These are phyloP conservation scores for Cladorrhinum samala DNA, from an alignment of 495 filamentous ascomycete species.

Conservation along the genomic window DNA sequence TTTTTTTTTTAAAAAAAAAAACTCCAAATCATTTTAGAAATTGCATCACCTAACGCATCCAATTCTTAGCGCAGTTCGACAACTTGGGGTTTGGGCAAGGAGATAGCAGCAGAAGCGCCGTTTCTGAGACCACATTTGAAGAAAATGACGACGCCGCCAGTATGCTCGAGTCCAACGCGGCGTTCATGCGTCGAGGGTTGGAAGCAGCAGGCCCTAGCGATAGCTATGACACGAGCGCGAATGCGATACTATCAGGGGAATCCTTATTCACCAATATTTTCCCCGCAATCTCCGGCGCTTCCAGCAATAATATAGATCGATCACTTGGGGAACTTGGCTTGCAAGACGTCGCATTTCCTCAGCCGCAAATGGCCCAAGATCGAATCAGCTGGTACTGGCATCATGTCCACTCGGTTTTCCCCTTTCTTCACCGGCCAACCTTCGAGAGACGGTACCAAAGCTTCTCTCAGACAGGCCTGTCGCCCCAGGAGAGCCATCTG, in stretches of 20 bases:
- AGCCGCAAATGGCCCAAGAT: conserved; percentile 27
- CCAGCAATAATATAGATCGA: neutral
- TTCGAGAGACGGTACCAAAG: conserved; percentile 26
- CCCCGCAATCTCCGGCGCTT: conserved; percentile 7
- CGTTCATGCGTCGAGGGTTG: conserved; percentile 3
- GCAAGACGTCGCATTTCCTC: conserved; percentile 25
- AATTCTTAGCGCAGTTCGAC: neutral
- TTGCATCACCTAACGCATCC: too few relatives aligned
- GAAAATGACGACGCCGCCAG: neutral
- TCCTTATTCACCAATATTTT: neutral
- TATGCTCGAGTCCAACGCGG: neutral
- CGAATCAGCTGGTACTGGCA: conserved; percentile 33
- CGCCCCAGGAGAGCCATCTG: neutral
- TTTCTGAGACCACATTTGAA: neutral
- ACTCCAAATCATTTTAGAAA: too few relatives aligned
- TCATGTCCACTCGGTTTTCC: conserved; percentile 30
- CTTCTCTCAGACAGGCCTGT: conserved; percentile 18
- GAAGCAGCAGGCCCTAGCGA: conserved; percentile 3
- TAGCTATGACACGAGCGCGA: neutral
- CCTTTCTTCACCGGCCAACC: conserved; percentile 32
- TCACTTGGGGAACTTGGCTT: conserved; percentile 1
- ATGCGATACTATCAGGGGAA: neutral
- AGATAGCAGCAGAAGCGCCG: neutral
- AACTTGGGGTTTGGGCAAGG: too few relatives aligned
- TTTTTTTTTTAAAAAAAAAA: too few relatives aligned